Conservation (phyloP, 2,329 filamentous ascomycete genomes). For the Alternaria metachromatica region DNA sequence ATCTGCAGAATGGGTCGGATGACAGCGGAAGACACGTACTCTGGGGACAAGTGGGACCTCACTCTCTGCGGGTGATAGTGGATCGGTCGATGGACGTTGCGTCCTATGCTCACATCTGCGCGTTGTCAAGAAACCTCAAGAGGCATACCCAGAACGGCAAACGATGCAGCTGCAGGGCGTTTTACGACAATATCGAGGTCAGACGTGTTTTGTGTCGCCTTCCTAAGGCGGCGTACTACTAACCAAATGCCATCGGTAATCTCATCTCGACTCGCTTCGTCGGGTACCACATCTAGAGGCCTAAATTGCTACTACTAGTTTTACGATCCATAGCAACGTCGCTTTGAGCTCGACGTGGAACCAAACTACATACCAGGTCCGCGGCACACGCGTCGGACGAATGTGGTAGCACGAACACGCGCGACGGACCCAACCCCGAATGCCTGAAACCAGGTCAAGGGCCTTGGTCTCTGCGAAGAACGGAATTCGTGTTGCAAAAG, state of each 20-base stretch:
- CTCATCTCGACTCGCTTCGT: background rate
- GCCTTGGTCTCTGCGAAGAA: background rate
- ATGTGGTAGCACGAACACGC: background rate
- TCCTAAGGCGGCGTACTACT: background rate
- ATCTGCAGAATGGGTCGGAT: background rate
- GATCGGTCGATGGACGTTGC: background rate
- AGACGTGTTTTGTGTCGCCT: background rate
- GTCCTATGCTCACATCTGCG: background rate
- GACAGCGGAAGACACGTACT: background rate
- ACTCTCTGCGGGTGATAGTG: background rate
- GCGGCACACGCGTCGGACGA: background rate
- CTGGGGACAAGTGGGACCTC: background rate
- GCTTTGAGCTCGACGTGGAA: background rate
- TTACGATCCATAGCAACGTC: background rate
- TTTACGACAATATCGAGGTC: background rate
- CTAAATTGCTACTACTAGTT: background rate
- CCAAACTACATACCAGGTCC: background rate
- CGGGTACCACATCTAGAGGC: background rate
- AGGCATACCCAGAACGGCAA: background rate
- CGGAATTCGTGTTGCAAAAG: background rate
- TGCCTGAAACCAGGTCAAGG: constrained; percentile 2
- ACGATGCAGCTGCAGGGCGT: background rate
- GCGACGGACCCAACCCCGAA: background rate
- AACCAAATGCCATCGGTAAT: background rate
- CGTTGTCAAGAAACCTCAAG: background rate